phyloP scores from a whole-genome alignment of 208 protist genomes.

The Tritrichomonas foetus region DNA sequence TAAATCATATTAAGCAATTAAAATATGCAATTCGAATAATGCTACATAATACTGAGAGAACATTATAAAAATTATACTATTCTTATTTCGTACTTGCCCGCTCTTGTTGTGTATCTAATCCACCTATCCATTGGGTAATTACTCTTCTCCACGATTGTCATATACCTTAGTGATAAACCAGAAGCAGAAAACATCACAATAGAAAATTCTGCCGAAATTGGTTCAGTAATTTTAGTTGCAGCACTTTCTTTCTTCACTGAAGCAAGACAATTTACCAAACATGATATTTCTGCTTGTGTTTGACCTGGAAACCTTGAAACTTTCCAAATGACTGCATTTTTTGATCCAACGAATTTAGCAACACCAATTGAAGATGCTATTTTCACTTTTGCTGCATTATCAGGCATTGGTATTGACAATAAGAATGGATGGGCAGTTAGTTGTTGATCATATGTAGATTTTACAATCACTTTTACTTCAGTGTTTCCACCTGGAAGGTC shows the following conservation, averaged over 20 bases:
- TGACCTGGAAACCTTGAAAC: constrained; percentile 65
- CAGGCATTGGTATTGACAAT: neutral
- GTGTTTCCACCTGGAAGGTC: neutral
- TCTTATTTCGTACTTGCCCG: constrained; percentile 88
- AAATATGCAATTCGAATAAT: too few relatives aligned
- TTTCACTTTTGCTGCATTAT: constrained; percentile 71
- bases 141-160: constrained; percentile 72
- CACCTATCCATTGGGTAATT: constrained; percentile 85
- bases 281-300: constrained; percentile 55
- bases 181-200: constrained; percentile 85
- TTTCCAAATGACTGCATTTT: constrained; percentile 47
- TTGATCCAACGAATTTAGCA: constrained; percentile 39
- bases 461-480: neutral
- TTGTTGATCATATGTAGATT: neutral
- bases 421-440: neutral
- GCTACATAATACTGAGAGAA: too few relatives aligned
- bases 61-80: constrained; percentile 36
- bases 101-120: constrained; percentile 92
- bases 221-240: neutral
- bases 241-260: neutral
- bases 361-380: constrained; percentile 56
- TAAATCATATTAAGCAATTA: too few relatives aligned
- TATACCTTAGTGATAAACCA: constrained; percentile 82
- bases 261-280: neutral
- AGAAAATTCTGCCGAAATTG: constrained; percentile 15